Base-by-base conservation (phyloP, 2,329 filamentous ascomycete genomes). In the Calonectria multiphialidica region DNA sequence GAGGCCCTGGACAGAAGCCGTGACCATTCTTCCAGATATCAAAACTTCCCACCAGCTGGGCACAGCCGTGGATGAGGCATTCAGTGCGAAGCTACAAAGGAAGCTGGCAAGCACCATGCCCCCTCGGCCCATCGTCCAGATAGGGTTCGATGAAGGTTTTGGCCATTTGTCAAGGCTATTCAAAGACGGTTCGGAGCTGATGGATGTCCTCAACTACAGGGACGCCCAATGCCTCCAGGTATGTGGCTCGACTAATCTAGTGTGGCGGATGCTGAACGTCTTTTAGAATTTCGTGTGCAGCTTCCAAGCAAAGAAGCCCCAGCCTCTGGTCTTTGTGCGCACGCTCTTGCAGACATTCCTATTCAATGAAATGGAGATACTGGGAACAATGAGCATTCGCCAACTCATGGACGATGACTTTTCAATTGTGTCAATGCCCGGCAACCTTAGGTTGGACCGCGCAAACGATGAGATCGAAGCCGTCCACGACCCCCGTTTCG, bases 51-150 rank as follows among this genome's bases (percentile, higher is more conserved):
- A 93, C 67, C 77, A 83, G 0, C 83, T 96, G 3, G 93, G 91
- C 0, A 91, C 88, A 63, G 83, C 90, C 0, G 91, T 97, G 0
- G 89, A 92, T 0, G 92, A 92, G n/a, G 92, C 96, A 0, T 98
- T 98, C 82, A 98, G 95, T 78, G 91, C 91, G 28, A 98, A 98
- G 81, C 89, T 98, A 44, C 97, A 99, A 81, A 90, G 96, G n/a
- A 93, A 93, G 74, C 88, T 99, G 37, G 96, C 97, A 1, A 98
- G 95, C 77, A 98, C 95, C 0, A 96, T 98, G 78, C 97, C 97
- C 5, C 97, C 97, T 9, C 90, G 96, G 10, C 96, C 96, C 0
- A 96, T 98, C 77, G 94, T 98, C 13, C 89, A 95, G 66, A 86
- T 96, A 3, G 90, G 90, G 30, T 93, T 94, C 76, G 90, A 92